phyloP scores from a whole-genome alignment of 1,139 yeast species.

The Nakaseomyces sp. region DNA sequence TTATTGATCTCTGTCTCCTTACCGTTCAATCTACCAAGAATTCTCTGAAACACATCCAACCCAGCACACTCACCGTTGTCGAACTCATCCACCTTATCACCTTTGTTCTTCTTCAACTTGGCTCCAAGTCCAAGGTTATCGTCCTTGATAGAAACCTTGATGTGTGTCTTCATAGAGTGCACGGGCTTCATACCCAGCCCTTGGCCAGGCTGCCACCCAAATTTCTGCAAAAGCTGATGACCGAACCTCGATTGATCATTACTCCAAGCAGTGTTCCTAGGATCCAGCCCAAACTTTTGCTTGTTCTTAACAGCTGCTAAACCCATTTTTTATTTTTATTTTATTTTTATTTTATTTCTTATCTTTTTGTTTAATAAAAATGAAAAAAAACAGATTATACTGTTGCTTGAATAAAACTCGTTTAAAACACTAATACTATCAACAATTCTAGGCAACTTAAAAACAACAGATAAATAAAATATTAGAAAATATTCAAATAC shows the following conservation, averaged over 20 bases:
- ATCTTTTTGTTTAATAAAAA: too few species aligned
- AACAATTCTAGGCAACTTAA: too few species aligned
- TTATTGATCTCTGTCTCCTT: constrained; percentile 50
- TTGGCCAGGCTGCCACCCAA: constrained; percentile 89
- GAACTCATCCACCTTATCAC: constrained; percentile 46
- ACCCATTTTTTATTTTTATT: constrained; percentile 47
- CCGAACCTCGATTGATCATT: constrained; percentile 81
- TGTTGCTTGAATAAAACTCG: too few species aligned
- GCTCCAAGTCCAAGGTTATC: constrained; percentile 85
- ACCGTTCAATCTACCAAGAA: constrained; percentile 79
- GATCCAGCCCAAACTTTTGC: constrained; percentile 86
- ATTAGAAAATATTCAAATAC: too few species aligned
- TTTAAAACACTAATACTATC: too few species aligned
- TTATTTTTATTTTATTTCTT: not conserved
- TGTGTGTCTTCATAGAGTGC: constrained; percentile 61
- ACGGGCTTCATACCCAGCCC: constrained; percentile 71
- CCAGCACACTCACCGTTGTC: constrained; percentile 85
- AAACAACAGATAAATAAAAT: too few species aligned
- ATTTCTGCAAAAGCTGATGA: constrained; percentile 66
- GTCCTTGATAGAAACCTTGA: constrained; percentile 70
- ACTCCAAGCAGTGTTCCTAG: constrained; percentile 92
- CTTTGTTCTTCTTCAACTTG: constrained; percentile 45
- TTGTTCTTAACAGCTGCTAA: constrained; percentile 77
- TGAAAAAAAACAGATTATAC: too few species aligned
- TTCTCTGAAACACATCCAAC: constrained; percentile 83